Conservation (phyloP, 352 stramenopile species). For the Elongisporangium prolatum region DNA sequence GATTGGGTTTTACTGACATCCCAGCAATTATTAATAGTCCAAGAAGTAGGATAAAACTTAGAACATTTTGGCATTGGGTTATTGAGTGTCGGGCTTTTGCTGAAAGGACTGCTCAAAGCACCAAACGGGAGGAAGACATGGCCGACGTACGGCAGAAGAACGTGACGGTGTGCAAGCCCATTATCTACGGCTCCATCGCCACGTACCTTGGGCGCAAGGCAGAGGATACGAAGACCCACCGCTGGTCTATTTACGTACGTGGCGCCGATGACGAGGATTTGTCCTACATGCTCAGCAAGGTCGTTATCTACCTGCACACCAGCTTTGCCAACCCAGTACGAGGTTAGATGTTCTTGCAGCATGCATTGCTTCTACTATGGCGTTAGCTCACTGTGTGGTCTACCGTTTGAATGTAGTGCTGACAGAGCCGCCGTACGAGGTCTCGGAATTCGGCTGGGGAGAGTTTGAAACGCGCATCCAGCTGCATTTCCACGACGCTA, state of each 20-base stretch:
- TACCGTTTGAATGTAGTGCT: conserved; percentile 68
- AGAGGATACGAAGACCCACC: conserved; percentile 93
- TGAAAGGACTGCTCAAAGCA: background rate
- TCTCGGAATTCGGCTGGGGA: conserved; percentile 96
- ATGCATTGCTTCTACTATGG: background rate
- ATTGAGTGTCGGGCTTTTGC: background rate
- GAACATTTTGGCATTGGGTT: background rate
- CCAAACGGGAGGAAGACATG: conserved; percentile 23
- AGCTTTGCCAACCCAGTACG: conserved; percentile 94
- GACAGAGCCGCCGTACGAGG: conserved; percentile 93
- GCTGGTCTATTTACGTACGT: conserved; percentile 94
- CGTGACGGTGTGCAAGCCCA: conserved; percentile 89
- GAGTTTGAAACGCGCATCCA: conserved; percentile 97
- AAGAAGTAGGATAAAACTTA: background rate
- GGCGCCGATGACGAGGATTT: conserved; percentile 93
- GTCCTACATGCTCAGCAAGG: conserved; percentile 93
- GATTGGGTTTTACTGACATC: background rate
- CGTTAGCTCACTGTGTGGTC: background rate
- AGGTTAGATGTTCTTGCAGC: conserved; percentile 19
- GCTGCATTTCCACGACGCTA: conserved; percentile 95
- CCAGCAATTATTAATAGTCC: background rate
- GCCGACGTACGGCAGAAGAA: conserved; percentile 69
- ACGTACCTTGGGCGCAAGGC: conserved; percentile 91
- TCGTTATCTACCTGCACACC: conserved; percentile 96
- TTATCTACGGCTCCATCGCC: conserved; percentile 93